Conservation (phyloP, 768 basidiomycete genomes). For the Tylopilus subfusipes region DNA sequence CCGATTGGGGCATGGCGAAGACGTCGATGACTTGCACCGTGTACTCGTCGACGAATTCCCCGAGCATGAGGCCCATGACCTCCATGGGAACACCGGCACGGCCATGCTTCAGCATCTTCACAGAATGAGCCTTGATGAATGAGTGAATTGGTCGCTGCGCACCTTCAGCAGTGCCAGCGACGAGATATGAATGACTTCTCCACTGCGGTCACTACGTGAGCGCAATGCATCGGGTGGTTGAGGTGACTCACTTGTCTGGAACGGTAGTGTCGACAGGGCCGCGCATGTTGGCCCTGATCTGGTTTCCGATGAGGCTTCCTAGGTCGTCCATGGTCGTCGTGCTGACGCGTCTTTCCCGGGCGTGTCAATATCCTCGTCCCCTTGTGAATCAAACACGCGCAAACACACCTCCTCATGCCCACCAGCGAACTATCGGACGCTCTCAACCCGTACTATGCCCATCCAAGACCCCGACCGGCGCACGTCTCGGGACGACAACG, state of each 20-base stretch:
- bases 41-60: slow-evolving; percentile 98
- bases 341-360: slow-evolving; percentile 45
- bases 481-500: slow-evolving; percentile 16
- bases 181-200: slow-evolving; percentile 95
- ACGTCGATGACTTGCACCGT: slow-evolving; percentile 93
- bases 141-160: slow-evolving; percentile 9
- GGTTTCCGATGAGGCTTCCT: slow-evolving; percentile 55
- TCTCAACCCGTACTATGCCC: slow-evolving; percentile 64
- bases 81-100: slow-evolving; percentile 99
- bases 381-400: slow-evolving; percentile 29
- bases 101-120: slow-evolving; percentile 97
- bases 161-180: slow-evolving; percentile 97
- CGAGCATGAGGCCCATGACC: slow-evolving; percentile 98
- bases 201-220: slow-evolving; percentile 41
- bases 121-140: slow-evolving; percentile 1
- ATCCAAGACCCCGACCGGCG: slow-evolving; percentile 35
- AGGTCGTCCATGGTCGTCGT: slow-evolving; percentile 34
- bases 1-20: slow-evolving; percentile 98
- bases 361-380: too few species aligned
- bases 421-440: slow-evolving; percentile 77
- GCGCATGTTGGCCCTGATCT: slow-evolving; percentile 41
- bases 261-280: slow-evolving; percentile 46
- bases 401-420: slow-evolving; percentile 44
- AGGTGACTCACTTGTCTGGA: slow-evolving; percentile 67
- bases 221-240: background rate